These are phyloP conservation scores for Paraphoma sp. DNA, from an alignment of 2,329 filamentous ascomycete genomes.

Conservation along the genomic window DNA sequence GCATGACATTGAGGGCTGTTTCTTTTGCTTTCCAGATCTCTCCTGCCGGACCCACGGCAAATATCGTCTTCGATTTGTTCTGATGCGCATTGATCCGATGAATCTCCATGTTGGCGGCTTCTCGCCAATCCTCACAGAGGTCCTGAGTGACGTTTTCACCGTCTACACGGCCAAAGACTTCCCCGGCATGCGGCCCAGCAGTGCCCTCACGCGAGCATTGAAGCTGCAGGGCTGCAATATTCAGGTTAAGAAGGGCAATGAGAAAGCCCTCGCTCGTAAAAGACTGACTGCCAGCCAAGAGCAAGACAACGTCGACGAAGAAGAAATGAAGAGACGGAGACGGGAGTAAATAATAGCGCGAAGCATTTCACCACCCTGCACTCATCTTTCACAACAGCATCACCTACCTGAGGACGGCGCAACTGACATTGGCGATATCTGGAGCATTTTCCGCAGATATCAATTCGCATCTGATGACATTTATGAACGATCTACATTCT, in stretches of 20 bases:
- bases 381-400: constrained; percentile 15
- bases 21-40: constrained; percentile 85
- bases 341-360: constrained; percentile 33
- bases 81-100: constrained; percentile 73
- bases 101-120: constrained; percentile 61
- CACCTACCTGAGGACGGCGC: constrained; percentile 31
- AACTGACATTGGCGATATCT: constrained; percentile 36
- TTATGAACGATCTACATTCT: constrained; percentile 33
- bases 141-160: constrained; percentile 74
- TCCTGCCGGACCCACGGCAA: constrained; percentile 78
- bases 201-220: constrained; percentile 73
- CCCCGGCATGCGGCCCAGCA: constrained; percentile 82
- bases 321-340: constrained; percentile 45
- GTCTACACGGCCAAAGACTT: constrained; percentile 88
- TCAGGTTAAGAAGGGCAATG: constrained; percentile 85
- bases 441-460: constrained; percentile 42
- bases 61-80: constrained; percentile 76
- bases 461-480: constrained; percentile 44
- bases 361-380: neutral
- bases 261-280: constrained; percentile 60
- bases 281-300: constrained; percentile 47
- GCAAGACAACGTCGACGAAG: constrained; percentile 49
- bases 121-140: constrained; percentile 57
- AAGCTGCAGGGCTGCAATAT: constrained; percentile 84
- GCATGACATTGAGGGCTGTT: constrained; percentile 74